Evolutionary conservation across 495 filamentous ascomycete species (phyloP).

Genomic region (Penicillium psychrofluorescens): DNA sequence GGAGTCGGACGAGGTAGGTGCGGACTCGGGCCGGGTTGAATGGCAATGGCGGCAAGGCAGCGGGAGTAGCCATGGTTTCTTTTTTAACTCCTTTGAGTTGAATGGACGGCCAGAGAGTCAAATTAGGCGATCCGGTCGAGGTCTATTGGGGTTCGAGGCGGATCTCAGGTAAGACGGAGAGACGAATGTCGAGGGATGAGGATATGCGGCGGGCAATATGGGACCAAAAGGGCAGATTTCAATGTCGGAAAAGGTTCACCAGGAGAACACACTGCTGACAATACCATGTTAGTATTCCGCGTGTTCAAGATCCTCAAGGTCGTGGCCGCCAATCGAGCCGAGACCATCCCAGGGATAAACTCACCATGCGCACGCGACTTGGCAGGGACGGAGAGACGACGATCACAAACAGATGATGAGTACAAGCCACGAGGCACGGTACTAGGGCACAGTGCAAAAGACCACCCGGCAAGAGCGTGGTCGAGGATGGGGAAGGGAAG

Average conservation of each 20-base stretch:
- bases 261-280: too few relatives aligned
- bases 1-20: conserved; percentile 76
- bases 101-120: background rate
- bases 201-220: too few relatives aligned
- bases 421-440: background rate
- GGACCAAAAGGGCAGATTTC: too few relatives aligned
- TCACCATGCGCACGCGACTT: conserved; percentile 17
- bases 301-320: too few relatives aligned
- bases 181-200: too few relatives aligned
- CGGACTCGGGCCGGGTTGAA: conserved; percentile 46
- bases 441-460: conserved; percentile 26
- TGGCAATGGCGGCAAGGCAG: conserved; percentile 35
- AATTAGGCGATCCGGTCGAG: background rate
- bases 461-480: too few relatives aligned
- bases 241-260: too few relatives aligned
- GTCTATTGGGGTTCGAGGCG: too few relatives aligned
- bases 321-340: too few relatives aligned
- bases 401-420: background rate
- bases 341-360: conserved; percentile 15
- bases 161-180: too few relatives aligned
- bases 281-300: too few relatives aligned
- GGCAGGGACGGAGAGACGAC: background rate
- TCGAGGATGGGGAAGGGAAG: too few relatives aligned
- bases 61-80: conserved; percentile 30
- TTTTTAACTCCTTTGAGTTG: background rate